Percentiles rank a stretch among this genome's conserved stretches.
Conservation (phyloP, 371 early-diverging fungal species). For the Zychaea mexicana region DNA sequence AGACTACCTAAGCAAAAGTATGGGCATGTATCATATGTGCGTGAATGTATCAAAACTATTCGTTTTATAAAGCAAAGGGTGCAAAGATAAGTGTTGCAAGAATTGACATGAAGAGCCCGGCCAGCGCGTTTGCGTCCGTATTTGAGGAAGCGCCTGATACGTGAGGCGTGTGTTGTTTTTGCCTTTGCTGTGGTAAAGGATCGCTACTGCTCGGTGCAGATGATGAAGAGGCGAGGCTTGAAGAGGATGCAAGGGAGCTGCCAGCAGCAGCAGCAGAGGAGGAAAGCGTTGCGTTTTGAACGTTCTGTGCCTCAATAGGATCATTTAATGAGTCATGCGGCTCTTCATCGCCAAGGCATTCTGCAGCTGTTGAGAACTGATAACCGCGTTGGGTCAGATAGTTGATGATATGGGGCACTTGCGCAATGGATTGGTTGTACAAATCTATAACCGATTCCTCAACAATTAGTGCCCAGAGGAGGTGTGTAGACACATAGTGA, state of each 20-base stretch:
- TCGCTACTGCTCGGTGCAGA: background rate
- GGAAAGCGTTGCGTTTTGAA: background rate
- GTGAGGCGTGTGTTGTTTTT: background rate
- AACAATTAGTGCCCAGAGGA: too few species aligned
- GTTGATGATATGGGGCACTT: conserved; percentile 41
- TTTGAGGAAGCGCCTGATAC: background rate
- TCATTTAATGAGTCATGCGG: conserved; percentile 25
- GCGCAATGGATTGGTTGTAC: conserved; percentile 40
- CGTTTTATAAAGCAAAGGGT: background rate
- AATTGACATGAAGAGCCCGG: background rate
- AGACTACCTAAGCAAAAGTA: too few species aligned
- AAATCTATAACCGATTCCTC: too few species aligned
- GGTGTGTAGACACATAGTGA: background rate
- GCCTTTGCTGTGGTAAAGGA: background rate
- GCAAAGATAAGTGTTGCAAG: background rate
- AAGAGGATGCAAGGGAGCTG: background rate
- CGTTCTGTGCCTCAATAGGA: conserved; percentile 2
- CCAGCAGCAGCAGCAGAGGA: background rate
- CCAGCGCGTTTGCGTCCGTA: background rate
- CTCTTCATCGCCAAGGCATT: conserved; percentile 32
- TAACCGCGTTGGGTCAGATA: conserved; percentile 26
- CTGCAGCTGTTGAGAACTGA: conserved; percentile 35
- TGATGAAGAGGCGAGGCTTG: background rate
- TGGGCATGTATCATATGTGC: too few species aligned
- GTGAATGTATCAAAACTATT: too few species aligned